These are phyloP conservation scores for Aspergillus sp. DNA, from an alignment of 2,329 filamentous ascomycete genomes.

Conservation along the genomic window DNA sequence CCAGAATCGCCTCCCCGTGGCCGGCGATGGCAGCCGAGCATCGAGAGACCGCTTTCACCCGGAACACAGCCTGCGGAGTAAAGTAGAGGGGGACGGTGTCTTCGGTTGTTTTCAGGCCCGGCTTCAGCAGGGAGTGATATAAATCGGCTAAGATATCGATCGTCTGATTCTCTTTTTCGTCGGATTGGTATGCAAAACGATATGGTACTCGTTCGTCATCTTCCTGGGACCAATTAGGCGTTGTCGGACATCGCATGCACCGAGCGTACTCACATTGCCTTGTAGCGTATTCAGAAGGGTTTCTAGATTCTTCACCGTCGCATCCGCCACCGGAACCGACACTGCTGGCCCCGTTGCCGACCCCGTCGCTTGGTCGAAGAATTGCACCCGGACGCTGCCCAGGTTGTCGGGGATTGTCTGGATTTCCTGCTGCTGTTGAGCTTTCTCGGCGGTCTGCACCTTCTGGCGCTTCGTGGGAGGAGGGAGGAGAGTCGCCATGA, in stretches of 20 bases:
- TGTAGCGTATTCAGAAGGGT: slow-evolving; percentile 76
- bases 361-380: slow-evolving; percentile 69
- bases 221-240: slow-evolving; percentile 32
- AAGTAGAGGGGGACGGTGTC: slow-evolving; percentile 54
- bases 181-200: slow-evolving; percentile 51
- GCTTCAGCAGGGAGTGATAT: slow-evolving; percentile 44
- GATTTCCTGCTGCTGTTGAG: slow-evolving; percentile 67
- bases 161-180: slow-evolving; percentile 24
- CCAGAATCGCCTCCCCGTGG: slow-evolving; percentile 83
- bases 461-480: slow-evolving; percentile 82
- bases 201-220: slow-evolving; percentile 56
- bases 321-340: slow-evolving; percentile 71
- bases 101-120: slow-evolving; percentile 48
- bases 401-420: slow-evolving; percentile 54
- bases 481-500: slow-evolving; percentile 73
- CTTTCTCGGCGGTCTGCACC: slow-evolving; percentile 61
- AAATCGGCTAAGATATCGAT: slow-evolving; percentile 39
- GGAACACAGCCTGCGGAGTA: slow-evolving; percentile 83
- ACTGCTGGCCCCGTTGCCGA: slow-evolving; percentile 60
- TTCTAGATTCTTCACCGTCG: slow-evolving; percentile 81
- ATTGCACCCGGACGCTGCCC: slow-evolving; percentile 76
- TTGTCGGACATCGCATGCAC: slow-evolving; percentile 3
- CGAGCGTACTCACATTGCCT: slow-evolving; percentile 50
- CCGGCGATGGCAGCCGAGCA: slow-evolving; percentile 82
- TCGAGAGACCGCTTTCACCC: slow-evolving; percentile 81